A percentile compares a stretch with the other conserved stretches of the same genome.
Evolutionary conservation across 1,139 yeast species (phyloP).

Genomic region (Sugiyamaella grinbergsii): DNA sequence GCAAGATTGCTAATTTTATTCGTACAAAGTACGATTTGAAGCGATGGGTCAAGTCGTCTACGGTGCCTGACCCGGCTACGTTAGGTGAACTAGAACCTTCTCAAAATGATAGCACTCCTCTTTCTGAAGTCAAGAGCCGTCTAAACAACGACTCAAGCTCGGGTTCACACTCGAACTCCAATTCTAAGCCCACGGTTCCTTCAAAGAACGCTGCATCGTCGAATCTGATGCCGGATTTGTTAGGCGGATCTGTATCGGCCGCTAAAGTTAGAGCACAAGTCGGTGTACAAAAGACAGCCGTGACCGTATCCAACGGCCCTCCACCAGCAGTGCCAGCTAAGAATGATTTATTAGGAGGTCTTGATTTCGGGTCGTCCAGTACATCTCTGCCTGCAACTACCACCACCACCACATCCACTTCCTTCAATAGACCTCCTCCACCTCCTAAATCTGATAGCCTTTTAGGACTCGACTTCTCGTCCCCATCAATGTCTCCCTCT

Average conservation of each 20-base stretch:
- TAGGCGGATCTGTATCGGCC: constrained; percentile 20
- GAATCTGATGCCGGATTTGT: constrained; percentile 26
- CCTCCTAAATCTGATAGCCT: constrained; percentile 33
- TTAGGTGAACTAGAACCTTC: constrained; percentile 32
- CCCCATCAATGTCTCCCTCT: constrained; percentile 31
- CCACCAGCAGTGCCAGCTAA: constrained; percentile 27
- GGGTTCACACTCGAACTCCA: too few species aligned
- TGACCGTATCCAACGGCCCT: constrained; percentile 4
- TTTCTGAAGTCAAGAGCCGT: constrained; percentile 34
- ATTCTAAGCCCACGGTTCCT: constrained; percentile 25
- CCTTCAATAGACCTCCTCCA: constrained; percentile 23
- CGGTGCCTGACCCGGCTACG: constrained; percentile 62
- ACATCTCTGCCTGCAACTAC: neutral
- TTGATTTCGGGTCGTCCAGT: constrained; percentile 24
- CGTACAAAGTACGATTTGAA: constrained; percentile 87
- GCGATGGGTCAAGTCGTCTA: constrained; percentile 68
- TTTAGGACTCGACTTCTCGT: constrained; percentile 42
- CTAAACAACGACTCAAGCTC: constrained; percentile 22
- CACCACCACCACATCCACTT: constrained; percentile 16
- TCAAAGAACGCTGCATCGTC: constrained; percentile 22
- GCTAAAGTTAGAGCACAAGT: constrained; percentile 10
- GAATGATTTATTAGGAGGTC: constrained; percentile 29
- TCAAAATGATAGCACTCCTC: constrained; percentile 31
- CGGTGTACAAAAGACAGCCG: constrained; percentile 7
- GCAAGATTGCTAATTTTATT: constrained; percentile 85